Evolutionary conservation across 2,329 filamentous ascomycete genomes (phyloP).

Genomic region (Amauroascus niger): DNA sequence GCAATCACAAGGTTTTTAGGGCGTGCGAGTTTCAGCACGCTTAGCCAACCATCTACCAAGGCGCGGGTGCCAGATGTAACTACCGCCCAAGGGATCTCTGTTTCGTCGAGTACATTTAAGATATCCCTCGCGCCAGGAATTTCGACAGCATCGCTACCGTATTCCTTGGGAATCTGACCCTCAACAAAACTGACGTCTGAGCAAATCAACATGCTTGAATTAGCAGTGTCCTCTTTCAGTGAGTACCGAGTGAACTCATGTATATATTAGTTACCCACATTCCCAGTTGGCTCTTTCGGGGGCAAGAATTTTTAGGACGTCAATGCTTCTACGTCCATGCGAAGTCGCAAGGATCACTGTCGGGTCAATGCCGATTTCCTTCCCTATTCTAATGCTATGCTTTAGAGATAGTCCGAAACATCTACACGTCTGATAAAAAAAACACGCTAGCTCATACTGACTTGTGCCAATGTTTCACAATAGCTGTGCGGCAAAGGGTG

Average conservation of each 20-base stretch:
- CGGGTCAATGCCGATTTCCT: constrained; percentile 76
- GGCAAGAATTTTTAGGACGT: constrained; percentile 67
- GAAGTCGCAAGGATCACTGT: constrained; percentile 78
- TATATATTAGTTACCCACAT: constrained; percentile 51
- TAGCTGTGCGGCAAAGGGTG: constrained; percentile 40
- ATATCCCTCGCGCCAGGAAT: constrained; percentile 72
- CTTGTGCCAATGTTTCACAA: constrained; percentile 56
- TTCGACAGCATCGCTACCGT: constrained; percentile 69
- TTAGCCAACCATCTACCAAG: constrained; percentile 63
- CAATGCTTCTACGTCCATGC: constrained; percentile 82
- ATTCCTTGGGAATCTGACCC: constrained; percentile 62
- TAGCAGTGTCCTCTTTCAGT: not conserved
- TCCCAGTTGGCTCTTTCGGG: constrained; percentile 87
- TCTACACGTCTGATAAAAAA: not conserved
- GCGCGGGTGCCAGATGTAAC: constrained; percentile 59
- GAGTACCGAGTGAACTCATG: not conserved
- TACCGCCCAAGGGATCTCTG: constrained; percentile 69
- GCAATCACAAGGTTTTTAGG: constrained; percentile 62
- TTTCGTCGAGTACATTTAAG: constrained; percentile 55
- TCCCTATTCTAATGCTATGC: constrained; percentile 44
- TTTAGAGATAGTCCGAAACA: not conserved
- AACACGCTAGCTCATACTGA: constrained; percentile 28
- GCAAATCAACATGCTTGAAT: not conserved
- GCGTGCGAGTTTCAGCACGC: constrained; percentile 53
- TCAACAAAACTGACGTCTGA: constrained; percentile 73